phyloP scores from a whole-genome alignment of 345 rosid genomes.

The Sisymbrium irio region DNA sequence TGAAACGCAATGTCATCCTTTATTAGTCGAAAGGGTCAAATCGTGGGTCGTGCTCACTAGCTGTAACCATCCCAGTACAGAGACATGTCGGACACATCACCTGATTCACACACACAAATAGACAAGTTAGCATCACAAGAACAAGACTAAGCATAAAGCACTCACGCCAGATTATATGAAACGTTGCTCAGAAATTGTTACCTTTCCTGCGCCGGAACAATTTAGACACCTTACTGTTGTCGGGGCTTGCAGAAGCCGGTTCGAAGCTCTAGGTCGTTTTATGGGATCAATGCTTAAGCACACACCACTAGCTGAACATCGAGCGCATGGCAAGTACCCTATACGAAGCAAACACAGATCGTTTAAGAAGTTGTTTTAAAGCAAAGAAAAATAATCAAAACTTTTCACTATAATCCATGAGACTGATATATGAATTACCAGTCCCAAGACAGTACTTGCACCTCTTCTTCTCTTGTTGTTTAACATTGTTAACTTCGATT shows the following conservation, averaged over 20 bases:
- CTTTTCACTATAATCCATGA: background rate
- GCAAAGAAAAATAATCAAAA: background rate
- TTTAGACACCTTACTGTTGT: slow-evolving; percentile 64
- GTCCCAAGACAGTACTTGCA: slow-evolving; percentile 94
- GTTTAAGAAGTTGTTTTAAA: background rate
- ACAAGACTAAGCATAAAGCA: background rate
- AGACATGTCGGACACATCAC: slow-evolving; percentile 96
- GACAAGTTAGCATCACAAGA: slow-evolving; percentile 9
- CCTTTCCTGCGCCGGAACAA: slow-evolving; percentile 98
- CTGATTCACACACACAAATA: slow-evolving; percentile 33
- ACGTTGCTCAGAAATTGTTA: slow-evolving; percentile 28
- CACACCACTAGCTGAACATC: slow-evolving; percentile 81
- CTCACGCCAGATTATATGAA: background rate
- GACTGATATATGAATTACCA: slow-evolving; percentile 43
- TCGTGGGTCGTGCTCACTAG: slow-evolving; percentile 80
- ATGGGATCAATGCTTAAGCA: slow-evolving; percentile 61
- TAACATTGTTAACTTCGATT: slow-evolving; percentile 85
- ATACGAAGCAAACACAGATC: slow-evolving; percentile 10
- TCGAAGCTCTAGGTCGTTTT: slow-evolving; percentile 45
- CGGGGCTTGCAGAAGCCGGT: slow-evolving; percentile 52
- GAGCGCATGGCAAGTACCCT: slow-evolving; percentile 96
- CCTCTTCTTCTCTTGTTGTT: slow-evolving; percentile 90
- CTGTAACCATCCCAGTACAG: slow-evolving; percentile 80
- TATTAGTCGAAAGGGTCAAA: slow-evolving; percentile 69
- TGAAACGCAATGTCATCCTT: background rate